phyloP scores from a whole-genome alignment of 208 protist genomes.

The Porcisia hertigi region DNA sequence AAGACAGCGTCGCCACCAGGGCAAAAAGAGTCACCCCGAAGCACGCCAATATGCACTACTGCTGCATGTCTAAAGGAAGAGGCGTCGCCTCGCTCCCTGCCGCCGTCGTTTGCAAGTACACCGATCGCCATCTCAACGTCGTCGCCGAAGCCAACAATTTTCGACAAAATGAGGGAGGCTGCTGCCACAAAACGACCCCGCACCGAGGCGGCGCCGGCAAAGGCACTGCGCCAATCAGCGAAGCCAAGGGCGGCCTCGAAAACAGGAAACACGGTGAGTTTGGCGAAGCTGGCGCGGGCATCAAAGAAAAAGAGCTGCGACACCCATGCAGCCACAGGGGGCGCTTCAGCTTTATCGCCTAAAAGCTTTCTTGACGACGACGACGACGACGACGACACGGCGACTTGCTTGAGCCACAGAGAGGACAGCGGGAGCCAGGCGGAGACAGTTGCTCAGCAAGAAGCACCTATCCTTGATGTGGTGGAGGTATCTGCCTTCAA shows the following conservation, averaged over 20 bases:
- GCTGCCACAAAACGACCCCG: conserved; percentile 25
- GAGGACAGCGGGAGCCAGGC: conserved; percentile 15
- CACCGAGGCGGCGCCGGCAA: not conserved
- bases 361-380: conserved; percentile 37
- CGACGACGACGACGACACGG: conserved; percentile 23
- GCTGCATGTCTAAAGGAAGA: not conserved
- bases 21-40: not conserved
- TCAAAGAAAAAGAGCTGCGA: conserved; percentile 35
- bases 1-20: not conserved
- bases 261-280: conserved; percentile 43
- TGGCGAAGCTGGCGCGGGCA: conserved; percentile 73
- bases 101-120: not conserved
- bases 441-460: conserved; percentile 4
- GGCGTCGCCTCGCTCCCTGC: not conserved
- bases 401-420: conserved; percentile 8
- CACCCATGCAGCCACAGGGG: not conserved
- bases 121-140: not conserved
- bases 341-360: not conserved
- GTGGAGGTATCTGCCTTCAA: conserved; percentile 42
- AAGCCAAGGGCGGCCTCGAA: conserved; percentile 33
- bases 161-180: conserved; percentile 39
- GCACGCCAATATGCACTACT: not conserved
- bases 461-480: conserved; percentile 41
- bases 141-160: conserved; percentile 32
- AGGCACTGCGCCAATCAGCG: not conserved